Evolutionary conservation across 306 rosid species (phyloP).

Genomic region (Vigna radiata): DNA sequence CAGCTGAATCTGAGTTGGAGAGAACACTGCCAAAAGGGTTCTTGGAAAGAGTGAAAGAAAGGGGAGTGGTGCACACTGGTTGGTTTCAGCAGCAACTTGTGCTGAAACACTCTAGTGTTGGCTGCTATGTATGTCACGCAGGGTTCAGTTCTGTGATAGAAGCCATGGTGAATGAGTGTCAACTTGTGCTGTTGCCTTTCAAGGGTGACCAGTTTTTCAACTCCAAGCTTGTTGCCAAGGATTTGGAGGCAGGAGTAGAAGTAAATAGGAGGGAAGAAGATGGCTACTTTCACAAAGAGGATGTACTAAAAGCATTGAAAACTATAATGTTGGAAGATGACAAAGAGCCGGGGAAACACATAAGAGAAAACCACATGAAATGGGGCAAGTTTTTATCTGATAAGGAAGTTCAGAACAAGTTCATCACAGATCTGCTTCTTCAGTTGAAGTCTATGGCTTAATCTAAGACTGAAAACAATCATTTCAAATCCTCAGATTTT

Average conservation of each 20-base stretch:
- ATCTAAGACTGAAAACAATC: background rate
- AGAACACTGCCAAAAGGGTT: conserved; percentile 51
- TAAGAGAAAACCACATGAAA: conserved; percentile 50
- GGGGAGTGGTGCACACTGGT: conserved; percentile 53
- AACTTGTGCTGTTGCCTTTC: conserved; percentile 54
- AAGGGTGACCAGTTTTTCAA: conserved; percentile 62
- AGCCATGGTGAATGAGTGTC: conserved; percentile 56
- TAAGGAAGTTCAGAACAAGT: conserved; percentile 47
- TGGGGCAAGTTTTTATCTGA: conserved; percentile 53
- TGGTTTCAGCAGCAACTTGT: conserved; percentile 65
- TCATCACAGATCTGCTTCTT: conserved; percentile 41
- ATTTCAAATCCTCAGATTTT: background rate
- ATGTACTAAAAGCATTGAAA: conserved; percentile 48
- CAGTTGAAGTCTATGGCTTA: conserved; percentile 40
- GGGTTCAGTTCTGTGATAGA: conserved; percentile 65
- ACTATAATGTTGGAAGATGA: conserved; percentile 46
- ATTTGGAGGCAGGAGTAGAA: conserved; percentile 51
- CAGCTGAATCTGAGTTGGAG: conserved; percentile 38
- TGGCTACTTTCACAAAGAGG: conserved; percentile 57
- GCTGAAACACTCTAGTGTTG: conserved; percentile 49
- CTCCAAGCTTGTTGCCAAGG: conserved; percentile 48
- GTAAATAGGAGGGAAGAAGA: conserved; percentile 54
- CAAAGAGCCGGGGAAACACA: conserved; percentile 43
- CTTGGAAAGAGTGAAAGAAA: conserved; percentile 52
- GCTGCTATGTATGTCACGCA: conserved; percentile 52